Percentiles rank a stretch among this genome's conserved stretches.
Evolutionary conservation across 768 basidiomycete species (phyloP).

Genomic region (Thelephora aurantiotincta): DNA sequence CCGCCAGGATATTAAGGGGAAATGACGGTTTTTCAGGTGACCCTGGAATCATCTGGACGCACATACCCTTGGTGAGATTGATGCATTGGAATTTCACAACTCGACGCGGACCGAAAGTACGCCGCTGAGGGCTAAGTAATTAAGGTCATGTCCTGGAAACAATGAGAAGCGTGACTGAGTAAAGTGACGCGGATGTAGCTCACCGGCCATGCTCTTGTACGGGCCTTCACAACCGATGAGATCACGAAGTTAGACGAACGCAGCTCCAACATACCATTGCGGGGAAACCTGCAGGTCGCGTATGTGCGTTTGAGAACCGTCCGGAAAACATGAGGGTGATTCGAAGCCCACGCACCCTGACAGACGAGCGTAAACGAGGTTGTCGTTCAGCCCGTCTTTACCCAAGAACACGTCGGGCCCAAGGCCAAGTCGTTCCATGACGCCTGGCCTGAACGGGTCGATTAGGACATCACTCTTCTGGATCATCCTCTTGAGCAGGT

Average conservation of each 20-base stretch:
- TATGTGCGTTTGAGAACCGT: not conserved
- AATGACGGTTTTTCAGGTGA: slow-evolving; percentile 46
- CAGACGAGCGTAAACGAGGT: slow-evolving; percentile 60
- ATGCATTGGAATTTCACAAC: not conserved
- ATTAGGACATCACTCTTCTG: slow-evolving; percentile 64
- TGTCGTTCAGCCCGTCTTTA: slow-evolving; percentile 40
- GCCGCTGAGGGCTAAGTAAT: slow-evolving; percentile 72
- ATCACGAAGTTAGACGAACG: not conserved
- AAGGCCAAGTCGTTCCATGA: slow-evolving; percentile 63
- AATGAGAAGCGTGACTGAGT: not conserved
- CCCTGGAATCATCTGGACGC: slow-evolving; percentile 51
- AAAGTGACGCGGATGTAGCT: slow-evolving; percentile 6
- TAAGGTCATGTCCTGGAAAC: slow-evolving; percentile 62
- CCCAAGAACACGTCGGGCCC: slow-evolving; percentile 66
- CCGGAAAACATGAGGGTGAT: not conserved
- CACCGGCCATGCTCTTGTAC: slow-evolving; percentile 67
- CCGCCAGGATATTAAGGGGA: slow-evolving; percentile 66
- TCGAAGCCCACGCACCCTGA: slow-evolving; percentile 38
- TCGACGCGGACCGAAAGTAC: slow-evolving; percentile 41
- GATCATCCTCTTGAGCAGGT: slow-evolving; percentile 42
- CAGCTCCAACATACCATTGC: slow-evolving; percentile 28
- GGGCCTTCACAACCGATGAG: slow-evolving; percentile 28
- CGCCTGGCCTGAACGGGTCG: slow-evolving; percentile 75
- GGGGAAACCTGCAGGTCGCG: slow-evolving; percentile 34
- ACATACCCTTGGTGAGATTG: not conserved